phyloP scores from a whole-genome alignment of 495 filamentous ascomycete species.

The Penicillium salamii region DNA sequence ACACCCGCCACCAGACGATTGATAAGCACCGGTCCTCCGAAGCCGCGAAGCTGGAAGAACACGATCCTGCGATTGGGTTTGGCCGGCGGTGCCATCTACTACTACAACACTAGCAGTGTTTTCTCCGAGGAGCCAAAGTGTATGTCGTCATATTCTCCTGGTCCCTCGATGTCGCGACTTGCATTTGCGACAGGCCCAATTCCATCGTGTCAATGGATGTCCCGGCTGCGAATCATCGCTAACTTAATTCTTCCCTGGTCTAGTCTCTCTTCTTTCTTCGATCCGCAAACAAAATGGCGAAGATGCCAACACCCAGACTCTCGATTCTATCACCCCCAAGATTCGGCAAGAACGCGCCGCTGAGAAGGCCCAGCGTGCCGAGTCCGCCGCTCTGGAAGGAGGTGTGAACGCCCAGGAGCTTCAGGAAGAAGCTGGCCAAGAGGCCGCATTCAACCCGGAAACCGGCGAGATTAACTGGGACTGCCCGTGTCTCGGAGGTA shows the following conservation, averaged over 20 bases:
- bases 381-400: slow-evolving; percentile 16
- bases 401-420: slow-evolving; percentile 50
- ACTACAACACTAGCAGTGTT: slow-evolving; percentile 82
- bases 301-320: slow-evolving; percentile 35
- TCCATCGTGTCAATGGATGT: slow-evolving; percentile 6
- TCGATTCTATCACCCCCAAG: slow-evolving; percentile 46
- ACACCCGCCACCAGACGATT: slow-evolving; percentile 54
- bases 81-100: slow-evolving; percentile 79
- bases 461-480: slow-evolving; percentile 99
- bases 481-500: slow-evolving; percentile 94
- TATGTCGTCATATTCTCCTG: slow-evolving; percentile 42
- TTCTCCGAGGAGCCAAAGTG: slow-evolving; percentile 82
- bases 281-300: slow-evolving; percentile 21
- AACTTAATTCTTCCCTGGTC: not conserved
- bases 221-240: not conserved
- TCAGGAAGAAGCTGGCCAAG: slow-evolving; percentile 74
- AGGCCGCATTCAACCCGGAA: slow-evolving; percentile 96
- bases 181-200: slow-evolving; percentile 2
- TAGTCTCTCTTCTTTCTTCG: slow-evolving; percentile 35
- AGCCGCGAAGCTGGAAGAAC: slow-evolving; percentile 79
- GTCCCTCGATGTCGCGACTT: slow-evolving; percentile 5
- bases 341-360: slow-evolving; percentile 33
- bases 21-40: slow-evolving; percentile 67
- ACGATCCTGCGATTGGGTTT: slow-evolving; percentile 68
- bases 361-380: slow-evolving; percentile 12